phyloP scores from a whole-genome alignment of 2,329 filamentous ascomycete species.

The Cordyceps tenuipes region DNA sequence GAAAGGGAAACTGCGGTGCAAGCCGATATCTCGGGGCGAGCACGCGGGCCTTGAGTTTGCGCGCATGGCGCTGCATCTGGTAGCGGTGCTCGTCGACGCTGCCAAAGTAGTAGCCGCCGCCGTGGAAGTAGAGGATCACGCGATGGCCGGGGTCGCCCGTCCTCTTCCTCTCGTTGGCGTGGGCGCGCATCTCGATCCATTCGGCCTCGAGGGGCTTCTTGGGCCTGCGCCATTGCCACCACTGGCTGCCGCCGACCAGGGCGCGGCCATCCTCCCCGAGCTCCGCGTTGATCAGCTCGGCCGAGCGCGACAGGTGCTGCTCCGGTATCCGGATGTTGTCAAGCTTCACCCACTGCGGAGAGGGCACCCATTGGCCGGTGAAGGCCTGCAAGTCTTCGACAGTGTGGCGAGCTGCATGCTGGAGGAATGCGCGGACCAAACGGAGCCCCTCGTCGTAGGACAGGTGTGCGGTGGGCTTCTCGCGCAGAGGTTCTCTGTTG shows the following conservation, averaged over 20 bases:
- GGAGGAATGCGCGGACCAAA: slow-evolving; percentile 77
- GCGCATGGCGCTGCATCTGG: slow-evolving; percentile 90
- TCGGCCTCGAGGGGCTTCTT: slow-evolving; percentile 65
- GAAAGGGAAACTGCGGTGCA: slow-evolving; percentile 90
- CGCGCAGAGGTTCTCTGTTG: slow-evolving; percentile 62
- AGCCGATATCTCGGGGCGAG: slow-evolving; percentile 83
- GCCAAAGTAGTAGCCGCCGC: slow-evolving; percentile 91
- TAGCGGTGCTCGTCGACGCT: slow-evolving; percentile 97
- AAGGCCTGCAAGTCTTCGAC: slow-evolving; percentile 92
- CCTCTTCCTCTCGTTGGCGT: slow-evolving; percentile 60
- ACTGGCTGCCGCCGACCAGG: slow-evolving; percentile 68
- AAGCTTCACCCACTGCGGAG: slow-evolving; percentile 78
- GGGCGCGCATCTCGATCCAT: slow-evolving; percentile 91
- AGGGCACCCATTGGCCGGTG: slow-evolving; percentile 84
- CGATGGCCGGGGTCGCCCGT: slow-evolving; percentile 53
- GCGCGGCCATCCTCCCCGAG: slow-evolving; percentile 69
- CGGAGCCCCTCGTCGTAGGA: slow-evolving; percentile 91
- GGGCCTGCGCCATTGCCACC: slow-evolving; percentile 83
- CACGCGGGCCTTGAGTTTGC: slow-evolving; percentile 84
- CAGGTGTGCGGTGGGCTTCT: slow-evolving; percentile 82
- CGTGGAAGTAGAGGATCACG: slow-evolving; percentile 90
- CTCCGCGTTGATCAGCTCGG: slow-evolving; percentile 59
- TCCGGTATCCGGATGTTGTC: slow-evolving; percentile 60
- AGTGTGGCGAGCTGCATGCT: slow-evolving; percentile 77
- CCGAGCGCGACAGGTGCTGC: slow-evolving; percentile 56